Conservation (phyloP, 805 yeast species). For the Kluyveromyces siamensis region DNA sequence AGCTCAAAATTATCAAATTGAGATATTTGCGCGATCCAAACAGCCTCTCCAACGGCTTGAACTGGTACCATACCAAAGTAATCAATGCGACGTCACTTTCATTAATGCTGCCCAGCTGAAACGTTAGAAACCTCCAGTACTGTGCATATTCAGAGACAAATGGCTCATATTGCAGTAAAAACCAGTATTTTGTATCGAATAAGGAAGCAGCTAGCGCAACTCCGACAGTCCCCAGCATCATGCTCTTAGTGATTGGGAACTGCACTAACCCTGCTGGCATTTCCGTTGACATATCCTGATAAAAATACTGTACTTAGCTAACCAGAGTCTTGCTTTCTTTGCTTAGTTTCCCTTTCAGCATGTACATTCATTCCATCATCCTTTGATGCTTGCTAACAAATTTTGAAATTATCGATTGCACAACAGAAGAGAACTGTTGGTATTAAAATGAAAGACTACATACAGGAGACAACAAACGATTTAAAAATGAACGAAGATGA, state of each 20-base stretch:
- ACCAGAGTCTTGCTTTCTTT: neutral
- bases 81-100: slow-evolving; percentile 47
- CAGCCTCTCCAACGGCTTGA: slow-evolving; percentile 48
- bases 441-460: neutral
- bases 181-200: slow-evolving; percentile 20
- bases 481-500: neutral
- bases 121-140: slow-evolving; percentile 44
- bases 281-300: slow-evolving; percentile 12
- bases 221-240: slow-evolving; percentile 18
- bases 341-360: neutral
- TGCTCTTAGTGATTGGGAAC: slow-evolving; percentile 22
- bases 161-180: slow-evolving; percentile 32
- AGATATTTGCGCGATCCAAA: slow-evolving; percentile 48
- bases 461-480: neutral
- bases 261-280: slow-evolving; percentile 15
- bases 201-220: slow-evolving; percentile 23
- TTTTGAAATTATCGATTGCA: neutral
- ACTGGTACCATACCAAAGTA: slow-evolving; percentile 39
- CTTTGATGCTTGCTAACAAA: neutral
- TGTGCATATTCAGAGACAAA: slow-evolving; percentile 46
- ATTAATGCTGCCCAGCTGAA: slow-evolving; percentile 46
- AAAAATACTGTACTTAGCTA: neutral
- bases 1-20: slow-evolving; percentile 33
- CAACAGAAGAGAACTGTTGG: neutral
- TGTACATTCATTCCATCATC: neutral